Percentiles rank a stretch among this genome's conserved stretches.
Conservation (phyloP, 106 monocot species). For the Xerophyta viscosa region DNA sequence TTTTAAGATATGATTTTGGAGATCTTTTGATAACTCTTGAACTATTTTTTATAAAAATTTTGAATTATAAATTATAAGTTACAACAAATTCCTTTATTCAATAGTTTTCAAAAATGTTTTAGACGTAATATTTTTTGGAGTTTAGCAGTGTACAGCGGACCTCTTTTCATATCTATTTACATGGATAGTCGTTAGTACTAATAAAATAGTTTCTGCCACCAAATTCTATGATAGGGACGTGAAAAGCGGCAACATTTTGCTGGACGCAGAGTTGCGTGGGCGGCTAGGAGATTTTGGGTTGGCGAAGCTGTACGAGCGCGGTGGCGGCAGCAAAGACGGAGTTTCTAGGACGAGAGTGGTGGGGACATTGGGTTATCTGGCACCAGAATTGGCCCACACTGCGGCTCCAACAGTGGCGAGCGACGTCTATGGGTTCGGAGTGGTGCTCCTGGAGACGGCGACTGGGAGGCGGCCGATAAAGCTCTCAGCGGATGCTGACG, state of each 20-base stretch:
- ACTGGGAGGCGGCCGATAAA: slow-evolving; percentile 31
- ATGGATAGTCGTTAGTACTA: too few species aligned
- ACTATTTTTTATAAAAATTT: too few species aligned
- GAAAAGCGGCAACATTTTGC: slow-evolving; percentile 44
- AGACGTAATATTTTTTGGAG: too few species aligned
- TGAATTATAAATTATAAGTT: too few species aligned
- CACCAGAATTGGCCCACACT: slow-evolving; percentile 29
- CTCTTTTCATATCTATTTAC: too few species aligned
- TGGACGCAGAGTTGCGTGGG: slow-evolving; percentile 40
- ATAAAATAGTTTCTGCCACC: too few species aligned
- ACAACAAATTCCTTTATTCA: too few species aligned
- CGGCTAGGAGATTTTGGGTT: slow-evolving; percentile 58
- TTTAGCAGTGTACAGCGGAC: too few species aligned
- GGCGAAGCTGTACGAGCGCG: slow-evolving; percentile 36
- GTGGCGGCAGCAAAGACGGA: slow-evolving; percentile 32
- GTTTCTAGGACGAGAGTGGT: slow-evolving; percentile 38
- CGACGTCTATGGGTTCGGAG: slow-evolving; percentile 47
- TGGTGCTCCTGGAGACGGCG: slow-evolving; percentile 30
- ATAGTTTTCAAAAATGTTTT: too few species aligned
- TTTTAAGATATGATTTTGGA: too few species aligned
- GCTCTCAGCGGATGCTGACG: slow-evolving; percentile 6
- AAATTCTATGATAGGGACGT: too few species aligned
- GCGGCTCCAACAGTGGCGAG: slow-evolving; percentile 18
- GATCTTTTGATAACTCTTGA: too few species aligned
- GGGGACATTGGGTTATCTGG: slow-evolving; percentile 52